A percentile compares a stretch with the other conserved stretches of the same genome.
Evolutionary conservation across 352 stramenopile species (phyloP).

Genomic region (Phytophthora palmivora): DNA sequence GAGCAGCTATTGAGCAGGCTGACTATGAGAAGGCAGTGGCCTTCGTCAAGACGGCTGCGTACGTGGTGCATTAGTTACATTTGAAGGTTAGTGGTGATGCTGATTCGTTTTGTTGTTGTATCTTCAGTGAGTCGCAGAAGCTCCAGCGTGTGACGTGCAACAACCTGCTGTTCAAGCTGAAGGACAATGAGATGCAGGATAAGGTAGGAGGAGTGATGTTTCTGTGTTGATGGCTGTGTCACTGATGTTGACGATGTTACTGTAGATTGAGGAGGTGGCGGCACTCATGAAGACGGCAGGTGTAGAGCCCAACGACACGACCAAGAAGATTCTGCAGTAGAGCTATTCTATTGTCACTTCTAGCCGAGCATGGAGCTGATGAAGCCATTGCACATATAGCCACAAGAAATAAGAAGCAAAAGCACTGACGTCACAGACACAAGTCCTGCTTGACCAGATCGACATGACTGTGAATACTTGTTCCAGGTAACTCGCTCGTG

Average conservation of each 20-base stretch:
- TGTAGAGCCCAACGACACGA: slow-evolving; percentile 84
- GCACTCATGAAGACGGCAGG: slow-evolving; percentile 80
- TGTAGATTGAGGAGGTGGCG: slow-evolving; percentile 76
- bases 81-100: background rate
- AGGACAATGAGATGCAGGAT: slow-evolving; percentile 76
- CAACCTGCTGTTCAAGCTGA: slow-evolving; percentile 89
- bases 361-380: slow-evolving; percentile 14
- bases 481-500: slow-evolving; percentile 1
- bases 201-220: slow-evolving; percentile 39
- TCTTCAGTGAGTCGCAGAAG: slow-evolving; percentile 64
- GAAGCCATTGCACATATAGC: slow-evolving; percentile 32
- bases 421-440: slow-evolving; percentile 21
- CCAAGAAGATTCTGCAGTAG: slow-evolving; percentile 85
- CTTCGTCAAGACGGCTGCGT: slow-evolving; percentile 80
- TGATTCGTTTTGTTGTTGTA: slow-evolving; percentile 13
- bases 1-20: slow-evolving; percentile 74
- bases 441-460: slow-evolving; percentile 4
- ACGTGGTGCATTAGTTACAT: slow-evolving; percentile 29
- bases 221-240: background rate
- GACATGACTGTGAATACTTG: background rate
- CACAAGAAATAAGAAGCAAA: slow-evolving; percentile 33
- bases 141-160: slow-evolving; percentile 89
- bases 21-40: slow-evolving; percentile 79
- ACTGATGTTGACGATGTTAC: slow-evolving; percentile 2
- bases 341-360: slow-evolving; percentile 4